Percentiles rank a stretch among this genome's conserved stretches.
Conservation (phyloP, 495 filamentous ascomycete genomes). For the Neurospora pannonica region DNA sequence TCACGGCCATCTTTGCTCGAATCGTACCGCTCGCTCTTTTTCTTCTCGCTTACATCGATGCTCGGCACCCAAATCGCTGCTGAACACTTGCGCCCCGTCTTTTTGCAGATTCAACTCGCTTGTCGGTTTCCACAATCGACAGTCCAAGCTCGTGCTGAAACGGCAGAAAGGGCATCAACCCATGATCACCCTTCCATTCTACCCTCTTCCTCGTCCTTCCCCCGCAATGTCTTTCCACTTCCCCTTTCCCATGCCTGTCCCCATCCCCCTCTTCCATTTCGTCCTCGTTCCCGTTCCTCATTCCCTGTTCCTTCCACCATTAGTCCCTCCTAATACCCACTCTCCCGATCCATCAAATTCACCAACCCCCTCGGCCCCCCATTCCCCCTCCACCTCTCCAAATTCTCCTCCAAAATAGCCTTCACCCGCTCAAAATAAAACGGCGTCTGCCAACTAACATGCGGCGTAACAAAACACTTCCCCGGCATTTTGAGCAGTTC, state of each 20-base stretch:
- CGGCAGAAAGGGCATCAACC: too few species aligned
- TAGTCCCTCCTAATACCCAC: not conserved
- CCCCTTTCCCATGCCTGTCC: too few species aligned
- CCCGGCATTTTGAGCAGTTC: conserved; percentile 58
- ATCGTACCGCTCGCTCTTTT: not conserved
- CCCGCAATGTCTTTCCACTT: too few species aligned
- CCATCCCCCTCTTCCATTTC: too few species aligned
- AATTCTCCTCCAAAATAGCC: conserved; percentile 37
- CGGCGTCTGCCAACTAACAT: conserved; percentile 56
- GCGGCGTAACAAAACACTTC: conserved; percentile 71
- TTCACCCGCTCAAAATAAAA: conserved; percentile 52
- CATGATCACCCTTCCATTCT: too few species aligned
- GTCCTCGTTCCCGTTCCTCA: too few species aligned
- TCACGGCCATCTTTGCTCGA: not conserved
- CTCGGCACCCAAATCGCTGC: not conserved
- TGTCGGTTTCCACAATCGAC: too few species aligned
- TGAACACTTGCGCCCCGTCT: not conserved
- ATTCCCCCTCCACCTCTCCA: conserved; percentile 15
- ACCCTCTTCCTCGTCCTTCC: too few species aligned
- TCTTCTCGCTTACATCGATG: not conserved
- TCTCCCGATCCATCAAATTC: conserved; percentile 11
- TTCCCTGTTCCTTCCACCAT: too few species aligned
- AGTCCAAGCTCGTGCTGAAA: too few species aligned
- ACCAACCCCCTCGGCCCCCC: conserved; percentile 16
- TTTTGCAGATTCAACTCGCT: too few species aligned